Conservation (phyloP, 805 yeast species). For the Ogataea zsoltii region DNA sequence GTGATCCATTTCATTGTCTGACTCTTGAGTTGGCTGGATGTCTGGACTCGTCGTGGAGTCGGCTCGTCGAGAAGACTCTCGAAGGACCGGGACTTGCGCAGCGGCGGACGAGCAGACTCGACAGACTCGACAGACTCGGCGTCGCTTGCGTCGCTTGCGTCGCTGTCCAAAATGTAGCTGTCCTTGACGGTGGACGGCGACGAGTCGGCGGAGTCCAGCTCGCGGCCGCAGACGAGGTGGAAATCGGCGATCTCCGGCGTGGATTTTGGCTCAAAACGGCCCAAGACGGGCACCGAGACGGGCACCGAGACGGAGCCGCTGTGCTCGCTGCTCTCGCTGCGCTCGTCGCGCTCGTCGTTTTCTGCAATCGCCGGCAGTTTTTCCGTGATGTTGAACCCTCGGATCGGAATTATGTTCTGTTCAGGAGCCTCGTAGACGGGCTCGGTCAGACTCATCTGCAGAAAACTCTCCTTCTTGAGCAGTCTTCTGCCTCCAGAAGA, state of each 20-base stretch:
- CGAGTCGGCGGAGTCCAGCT: no score
- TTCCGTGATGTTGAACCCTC: conserved; percentile 13
- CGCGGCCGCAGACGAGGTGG: no score
- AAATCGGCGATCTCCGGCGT: no score
- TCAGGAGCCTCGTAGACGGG: neutral
- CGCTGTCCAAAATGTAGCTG: conserved; percentile 12
- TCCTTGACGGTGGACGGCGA: conserved; percentile 26
- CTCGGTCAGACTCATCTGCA: conserved; percentile 17
- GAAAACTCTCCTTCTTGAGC: conserved; percentile 33
- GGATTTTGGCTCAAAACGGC: no score
- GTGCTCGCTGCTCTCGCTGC: no score
- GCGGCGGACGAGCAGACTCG: conserved; percentile 4
- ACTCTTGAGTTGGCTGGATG: conserved; percentile 19
- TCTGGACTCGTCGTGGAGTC: conserved; percentile 2
- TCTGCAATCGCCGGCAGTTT: neutral
- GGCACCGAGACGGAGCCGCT: no score
- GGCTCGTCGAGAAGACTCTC: conserved; percentile 28
- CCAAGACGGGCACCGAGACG: no score
- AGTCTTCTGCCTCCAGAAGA: conserved; percentile 15
- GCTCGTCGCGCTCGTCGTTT: no score
- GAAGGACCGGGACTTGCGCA: conserved; percentile 27
- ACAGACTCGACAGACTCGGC: neutral
- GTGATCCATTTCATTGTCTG: conserved; percentile 36
- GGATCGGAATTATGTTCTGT: conserved; percentile 12
- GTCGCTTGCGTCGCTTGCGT: conserved; percentile 11